Evolutionary conservation across 345 rosid genomes (phyloP).

Genomic region (rapeseed (Brassica napus)): DNA sequence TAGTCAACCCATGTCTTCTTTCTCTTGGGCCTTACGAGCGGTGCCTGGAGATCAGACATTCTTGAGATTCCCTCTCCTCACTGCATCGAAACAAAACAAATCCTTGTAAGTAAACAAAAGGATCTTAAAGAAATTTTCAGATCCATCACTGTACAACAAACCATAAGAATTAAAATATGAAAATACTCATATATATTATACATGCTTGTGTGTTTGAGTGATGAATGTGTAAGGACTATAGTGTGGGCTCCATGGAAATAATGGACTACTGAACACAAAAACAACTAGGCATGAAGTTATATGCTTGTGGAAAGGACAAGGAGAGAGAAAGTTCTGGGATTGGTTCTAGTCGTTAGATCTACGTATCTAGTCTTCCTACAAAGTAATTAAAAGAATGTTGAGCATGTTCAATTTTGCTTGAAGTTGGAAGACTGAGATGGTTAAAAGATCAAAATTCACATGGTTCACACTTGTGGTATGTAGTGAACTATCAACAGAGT

Average conservation of each 20-base stretch:
- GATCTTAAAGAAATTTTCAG: background rate
- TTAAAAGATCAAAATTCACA: slow-evolving; percentile 6
- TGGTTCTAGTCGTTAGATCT: slow-evolving; percentile 34
- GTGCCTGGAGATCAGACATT: slow-evolving; percentile 85
- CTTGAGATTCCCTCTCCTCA: slow-evolving; percentile 26
- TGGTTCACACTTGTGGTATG: background rate
- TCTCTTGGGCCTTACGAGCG: slow-evolving; percentile 79
- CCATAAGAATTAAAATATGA: background rate
- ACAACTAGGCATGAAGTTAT: slow-evolving; percentile 10
- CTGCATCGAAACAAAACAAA: slow-evolving; percentile 38
- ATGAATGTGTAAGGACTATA: background rate
- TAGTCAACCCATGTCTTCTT: slow-evolving; percentile 87
- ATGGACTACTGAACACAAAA: background rate
- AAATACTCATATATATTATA: background rate
- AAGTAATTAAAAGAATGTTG: slow-evolving; percentile 6
- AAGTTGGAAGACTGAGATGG: slow-evolving; percentile 8
- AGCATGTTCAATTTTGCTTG: slow-evolving; percentile 1
- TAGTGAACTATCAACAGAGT: slow-evolving; percentile 9
- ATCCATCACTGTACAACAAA: slow-evolving; percentile 10
- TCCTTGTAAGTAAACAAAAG: slow-evolving; percentile 11
- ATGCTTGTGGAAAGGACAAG: slow-evolving; percentile 9
- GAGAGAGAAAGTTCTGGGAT: background rate
- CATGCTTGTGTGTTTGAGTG: background rate
- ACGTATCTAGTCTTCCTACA: slow-evolving; percentile 17
- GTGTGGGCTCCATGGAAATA: background rate